Evolutionary conservation across 495 filamentous ascomycete species (phyloP).

Genomic region (Trichoderma virens): DNA sequence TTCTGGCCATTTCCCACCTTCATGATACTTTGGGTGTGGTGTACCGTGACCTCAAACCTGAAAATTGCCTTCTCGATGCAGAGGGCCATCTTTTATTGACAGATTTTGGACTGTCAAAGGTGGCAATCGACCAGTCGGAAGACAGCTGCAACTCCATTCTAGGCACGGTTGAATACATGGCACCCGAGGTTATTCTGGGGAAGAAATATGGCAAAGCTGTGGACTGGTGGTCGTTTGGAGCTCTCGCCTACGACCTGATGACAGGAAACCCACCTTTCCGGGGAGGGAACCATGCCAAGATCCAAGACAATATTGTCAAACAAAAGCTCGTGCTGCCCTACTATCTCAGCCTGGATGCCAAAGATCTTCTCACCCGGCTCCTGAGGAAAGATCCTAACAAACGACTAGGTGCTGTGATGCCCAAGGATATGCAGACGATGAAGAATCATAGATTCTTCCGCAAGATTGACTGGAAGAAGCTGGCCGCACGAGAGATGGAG

Average conservation of each 20-base stretch:
- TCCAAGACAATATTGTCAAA: conserved; percentile 86
- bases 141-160: conserved; percentile 81
- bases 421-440: conserved; percentile 74
- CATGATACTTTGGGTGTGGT: conserved; percentile 88
- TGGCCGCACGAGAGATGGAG: conserved; percentile 68
- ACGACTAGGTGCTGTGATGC: conserved; percentile 78
- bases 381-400: conserved; percentile 87
- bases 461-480: conserved; percentile 83
- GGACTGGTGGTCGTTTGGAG: conserved; percentile 98
- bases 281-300: conserved; percentile 83
- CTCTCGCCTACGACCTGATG: conserved; percentile 83
- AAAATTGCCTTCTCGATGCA: conserved; percentile 90
- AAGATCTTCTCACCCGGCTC: conserved; percentile 82
- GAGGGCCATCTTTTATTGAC: conserved; percentile 90
- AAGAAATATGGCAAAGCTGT: conserved; percentile 85
- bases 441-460: conserved; percentile 95
- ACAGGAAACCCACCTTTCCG: conserved; percentile 85
- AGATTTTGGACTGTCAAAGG: conserved; percentile 95
- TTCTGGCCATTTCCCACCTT: conserved; percentile 85
- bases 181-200: conserved; percentile 82
- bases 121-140: conserved; percentile 58
- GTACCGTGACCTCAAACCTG: conserved; percentile 94
- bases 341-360: conserved; percentile 81
- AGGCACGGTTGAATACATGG: conserved; percentile 98
- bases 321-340: conserved; percentile 82